Evolutionary conservation across 2,329 filamentous ascomycete genomes (phyloP).

Genomic region (Exophiala dermatitidis): DNA sequence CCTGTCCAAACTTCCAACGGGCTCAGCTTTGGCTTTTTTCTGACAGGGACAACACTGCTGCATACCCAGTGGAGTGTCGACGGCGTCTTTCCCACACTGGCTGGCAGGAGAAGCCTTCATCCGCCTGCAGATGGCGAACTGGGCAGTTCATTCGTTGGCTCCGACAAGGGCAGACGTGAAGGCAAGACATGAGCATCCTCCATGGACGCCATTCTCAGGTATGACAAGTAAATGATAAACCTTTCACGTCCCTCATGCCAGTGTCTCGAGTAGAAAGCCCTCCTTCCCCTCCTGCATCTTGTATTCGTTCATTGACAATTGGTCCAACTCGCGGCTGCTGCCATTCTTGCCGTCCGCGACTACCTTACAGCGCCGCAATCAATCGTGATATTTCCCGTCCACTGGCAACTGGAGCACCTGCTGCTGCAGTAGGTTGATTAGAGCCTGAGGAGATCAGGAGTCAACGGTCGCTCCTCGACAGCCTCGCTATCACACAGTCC

Average conservation of each 20-base stretch:
- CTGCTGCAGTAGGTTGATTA: not conserved
- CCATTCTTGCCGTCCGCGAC: not conserved
- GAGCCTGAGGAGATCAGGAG: not conserved
- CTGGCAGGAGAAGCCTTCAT: not conserved
- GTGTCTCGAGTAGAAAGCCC: not conserved
- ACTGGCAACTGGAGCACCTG: not conserved
- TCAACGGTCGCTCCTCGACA: not conserved
- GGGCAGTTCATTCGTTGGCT: not conserved
- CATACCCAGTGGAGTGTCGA: not conserved
- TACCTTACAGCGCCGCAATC: not conserved
- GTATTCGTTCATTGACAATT: not conserved
- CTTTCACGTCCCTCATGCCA: conserved; percentile 2
- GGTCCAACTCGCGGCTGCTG: not conserved
- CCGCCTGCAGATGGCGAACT: not conserved
- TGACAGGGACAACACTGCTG: not conserved
- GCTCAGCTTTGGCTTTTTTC: not conserved
- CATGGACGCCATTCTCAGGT: conserved; percentile 3
- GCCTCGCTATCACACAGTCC: not conserved
- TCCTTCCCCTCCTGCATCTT: conserved; percentile 1
- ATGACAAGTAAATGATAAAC: conserved; percentile 19
- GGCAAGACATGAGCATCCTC: not conserved
- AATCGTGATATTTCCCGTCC: too few species aligned
- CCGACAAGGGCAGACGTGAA: not conserved
- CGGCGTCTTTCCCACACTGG: not conserved
- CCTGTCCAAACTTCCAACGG: not conserved